Conservation (phyloP, 2,329 filamentous ascomycete species). For the Bipolaris bicolor region DNA sequence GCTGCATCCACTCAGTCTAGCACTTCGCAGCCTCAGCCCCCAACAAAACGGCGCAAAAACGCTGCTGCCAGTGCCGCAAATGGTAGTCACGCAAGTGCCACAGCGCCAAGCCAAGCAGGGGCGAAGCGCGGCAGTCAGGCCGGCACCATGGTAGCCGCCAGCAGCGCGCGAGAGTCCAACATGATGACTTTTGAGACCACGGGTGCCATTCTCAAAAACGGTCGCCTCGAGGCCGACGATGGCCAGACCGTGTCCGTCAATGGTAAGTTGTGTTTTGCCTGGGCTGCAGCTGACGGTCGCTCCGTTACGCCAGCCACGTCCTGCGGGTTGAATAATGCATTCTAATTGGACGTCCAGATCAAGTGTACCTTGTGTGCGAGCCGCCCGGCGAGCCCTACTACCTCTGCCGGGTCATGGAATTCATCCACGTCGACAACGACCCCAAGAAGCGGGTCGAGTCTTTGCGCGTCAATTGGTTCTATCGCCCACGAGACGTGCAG, state of each 20-base stretch:
- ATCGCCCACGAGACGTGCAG: conserved; percentile 93
- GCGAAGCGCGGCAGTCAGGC: conserved; percentile 40
- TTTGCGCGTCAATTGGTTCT: conserved; percentile 96
- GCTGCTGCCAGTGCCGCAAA: conserved; percentile 51
- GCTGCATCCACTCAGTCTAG: conserved; percentile 52
- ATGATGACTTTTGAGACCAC: conserved; percentile 85
- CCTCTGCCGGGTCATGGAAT: conserved; percentile 97
- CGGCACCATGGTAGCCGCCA: conserved; percentile 48
- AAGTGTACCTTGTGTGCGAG: conserved; percentile 96
- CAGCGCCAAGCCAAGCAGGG: conserved; percentile 50
- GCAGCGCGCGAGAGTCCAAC: conserved; percentile 69
- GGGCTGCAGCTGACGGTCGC: conserved; percentile 29
- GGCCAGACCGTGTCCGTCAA: conserved; percentile 83
- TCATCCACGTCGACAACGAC: conserved; percentile 78
- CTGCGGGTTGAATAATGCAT: conserved; percentile 31
- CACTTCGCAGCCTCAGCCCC: conserved; percentile 37
- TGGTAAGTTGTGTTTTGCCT: conserved; percentile 62
- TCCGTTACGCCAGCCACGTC: conserved; percentile 40
- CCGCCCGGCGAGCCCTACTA: conserved; percentile 98
- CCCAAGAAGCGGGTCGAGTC: conserved; percentile 76
- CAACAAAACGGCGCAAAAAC: conserved; percentile 83
- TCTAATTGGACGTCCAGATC: conserved; percentile 61
- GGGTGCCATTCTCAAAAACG: conserved; percentile 71
- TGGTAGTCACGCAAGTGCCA: conserved; percentile 43
- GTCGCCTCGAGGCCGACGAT: conserved; percentile 85